Evolutionary conservation across 495 filamentous ascomycete genomes (phyloP).

Genomic region (Bacidia rubella): DNA sequence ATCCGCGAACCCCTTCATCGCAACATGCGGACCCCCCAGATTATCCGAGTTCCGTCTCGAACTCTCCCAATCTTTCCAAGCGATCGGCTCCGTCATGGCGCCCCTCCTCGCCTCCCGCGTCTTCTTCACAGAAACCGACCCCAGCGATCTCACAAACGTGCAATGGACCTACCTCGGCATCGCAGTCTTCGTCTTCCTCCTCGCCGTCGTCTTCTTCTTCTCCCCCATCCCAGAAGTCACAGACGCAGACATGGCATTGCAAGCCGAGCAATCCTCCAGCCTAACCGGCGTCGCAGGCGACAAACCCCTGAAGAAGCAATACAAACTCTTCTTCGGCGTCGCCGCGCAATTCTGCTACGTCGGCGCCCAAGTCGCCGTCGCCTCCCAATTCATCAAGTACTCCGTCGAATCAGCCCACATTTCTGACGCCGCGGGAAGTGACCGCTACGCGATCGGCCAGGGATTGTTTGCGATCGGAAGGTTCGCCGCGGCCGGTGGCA

Average conservation of each 20-base stretch:
- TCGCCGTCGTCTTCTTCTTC: constrained; percentile 52
- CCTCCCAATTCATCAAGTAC: constrained; percentile 41
- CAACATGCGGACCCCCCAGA: constrained; percentile 53
- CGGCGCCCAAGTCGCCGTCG: constrained; percentile 53
- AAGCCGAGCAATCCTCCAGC: constrained; percentile 29
- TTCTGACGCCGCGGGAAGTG: constrained; percentile 14
- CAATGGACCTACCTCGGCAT: constrained; percentile 69
- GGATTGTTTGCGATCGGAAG: constrained; percentile 52
- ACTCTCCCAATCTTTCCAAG: constrained; percentile 54
- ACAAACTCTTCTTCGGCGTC: constrained; percentile 51
- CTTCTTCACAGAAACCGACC: constrained; percentile 47
- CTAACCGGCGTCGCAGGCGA: constrained; percentile 27
- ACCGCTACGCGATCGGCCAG: constrained; percentile 52
- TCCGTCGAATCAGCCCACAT: constrained; percentile 22
- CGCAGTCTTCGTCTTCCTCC: constrained; percentile 50
- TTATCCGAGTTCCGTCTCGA: constrained; percentile 59
- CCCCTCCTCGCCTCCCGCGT: constrained; percentile 55
- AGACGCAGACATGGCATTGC: constrained; percentile 56
- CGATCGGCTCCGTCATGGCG: constrained; percentile 45
- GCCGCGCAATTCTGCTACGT: constrained; percentile 60
- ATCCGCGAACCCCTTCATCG: constrained; percentile 58
- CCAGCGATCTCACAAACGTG: constrained; percentile 39
- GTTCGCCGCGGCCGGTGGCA: constrained; percentile 41
- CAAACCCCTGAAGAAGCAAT: constrained; percentile 46
- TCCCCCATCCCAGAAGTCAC: constrained; percentile 57